Base-by-base conservation (phyloP, 805 yeast genomes). In the Nakazawaea siamensis region DNA sequence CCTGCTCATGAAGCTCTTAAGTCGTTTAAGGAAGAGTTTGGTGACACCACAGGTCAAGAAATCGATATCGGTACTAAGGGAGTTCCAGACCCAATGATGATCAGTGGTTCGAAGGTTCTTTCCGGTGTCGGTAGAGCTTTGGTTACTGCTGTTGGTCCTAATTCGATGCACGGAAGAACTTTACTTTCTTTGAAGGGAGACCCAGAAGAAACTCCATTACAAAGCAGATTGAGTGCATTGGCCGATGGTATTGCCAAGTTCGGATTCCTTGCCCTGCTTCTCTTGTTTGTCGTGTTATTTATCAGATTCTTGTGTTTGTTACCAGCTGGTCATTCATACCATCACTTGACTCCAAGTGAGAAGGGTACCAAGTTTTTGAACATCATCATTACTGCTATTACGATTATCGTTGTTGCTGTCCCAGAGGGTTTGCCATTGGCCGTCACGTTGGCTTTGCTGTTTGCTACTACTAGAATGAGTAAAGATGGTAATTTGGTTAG, bases 341-440 rank as follows among this genome's bases (percentile, higher is more conserved):
- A 69, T 40, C 53, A 56, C 31, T 38, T 69, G 5, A 54, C 73
- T 0, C 59, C 84, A 5, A 73, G 95, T 6, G 73, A 78, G 50
- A 88, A 87, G 60, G 97, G 95, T 45, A 76, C 84, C 37, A 71
- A 70, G 45, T 88, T 88, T 47, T 64, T 92, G 62, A 80, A 85
- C 49, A 83, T 90, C 38, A 66, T 92, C 41, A 92, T 92, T 50
- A 85, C 92, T 17, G 81, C 97, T 1, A 82, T 92, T 41, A 87
- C 98, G 0, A 72, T 92, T 47, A 77, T 92, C 19, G 98, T 90
- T 12, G 98, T 92, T 33, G 99, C 98, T 0, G 95, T 92, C n/a
- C 99, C 99, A 3, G 99, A 92, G 60, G 99, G 99, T 42, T 70
- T 92, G 38, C 99, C 99, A 1, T 66, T 92, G 38, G 99, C 99